phyloP scores from a whole-genome alignment of 352 stramenopile species.

The Globisporangium viniferum region DNA sequence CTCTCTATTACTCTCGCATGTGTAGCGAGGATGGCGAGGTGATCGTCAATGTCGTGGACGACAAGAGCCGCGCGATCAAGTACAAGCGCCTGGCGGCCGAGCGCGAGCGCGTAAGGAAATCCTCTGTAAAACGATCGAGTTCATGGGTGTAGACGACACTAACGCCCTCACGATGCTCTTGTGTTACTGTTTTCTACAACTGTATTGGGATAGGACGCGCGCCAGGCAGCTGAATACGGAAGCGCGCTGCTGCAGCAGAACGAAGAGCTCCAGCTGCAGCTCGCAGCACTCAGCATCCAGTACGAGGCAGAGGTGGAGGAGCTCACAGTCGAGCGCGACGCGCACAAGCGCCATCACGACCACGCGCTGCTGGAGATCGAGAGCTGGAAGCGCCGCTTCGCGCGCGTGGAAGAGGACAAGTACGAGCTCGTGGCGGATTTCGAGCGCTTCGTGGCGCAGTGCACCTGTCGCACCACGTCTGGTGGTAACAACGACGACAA shows the following conservation, averaged over 20 bases:
- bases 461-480: conserved; percentile 26
- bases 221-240: conserved; percentile 76
- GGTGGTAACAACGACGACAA: conserved; percentile 22
- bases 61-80: conserved; percentile 44
- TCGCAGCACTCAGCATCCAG: conserved; percentile 69
- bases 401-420: conserved; percentile 64
- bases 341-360: conserved; percentile 57
- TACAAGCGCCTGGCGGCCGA: conserved; percentile 42
- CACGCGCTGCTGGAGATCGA: conserved; percentile 60
- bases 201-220: conserved; percentile 47
- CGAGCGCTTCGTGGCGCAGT: conserved; percentile 47
- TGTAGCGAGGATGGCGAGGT: conserved; percentile 62
- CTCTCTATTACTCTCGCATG: not conserved
- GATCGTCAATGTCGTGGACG: conserved; percentile 37
- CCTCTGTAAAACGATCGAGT: not conserved
- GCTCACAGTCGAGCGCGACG: conserved; percentile 55
- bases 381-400: conserved; percentile 67
- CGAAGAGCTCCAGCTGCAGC: conserved; percentile 69
- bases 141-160: not conserved
- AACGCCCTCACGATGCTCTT: conserved; percentile 1
- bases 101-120: conserved; percentile 36
- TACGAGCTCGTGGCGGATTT: conserved; percentile 48
- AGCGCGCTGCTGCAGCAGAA: conserved; percentile 72
- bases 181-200: not conserved
- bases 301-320: conserved; percentile 63